Evolutionary conservation across 2,329 filamentous ascomycete species (phyloP).

Genomic region (Grosmannia huntii): DNA sequence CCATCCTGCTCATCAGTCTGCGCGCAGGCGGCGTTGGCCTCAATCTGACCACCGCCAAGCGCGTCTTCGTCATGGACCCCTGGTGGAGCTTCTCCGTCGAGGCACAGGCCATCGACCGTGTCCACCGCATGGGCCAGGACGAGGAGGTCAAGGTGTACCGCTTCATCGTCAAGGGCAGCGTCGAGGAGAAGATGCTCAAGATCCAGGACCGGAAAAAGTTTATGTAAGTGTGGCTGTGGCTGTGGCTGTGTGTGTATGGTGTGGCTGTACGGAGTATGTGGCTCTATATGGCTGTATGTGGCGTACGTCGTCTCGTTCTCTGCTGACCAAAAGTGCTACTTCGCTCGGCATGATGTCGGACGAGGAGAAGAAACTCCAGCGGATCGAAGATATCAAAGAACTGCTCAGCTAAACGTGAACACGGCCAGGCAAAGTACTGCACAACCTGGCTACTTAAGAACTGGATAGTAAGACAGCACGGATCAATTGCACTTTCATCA

Average conservation of each 20-base stretch:
- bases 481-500: too few relatives aligned
- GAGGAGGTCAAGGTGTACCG: slow-evolving; percentile 73
- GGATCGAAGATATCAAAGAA: slow-evolving; percentile 90
- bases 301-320: too few relatives aligned
- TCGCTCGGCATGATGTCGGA: slow-evolving; percentile 90
- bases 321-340: slow-evolving; percentile 51
- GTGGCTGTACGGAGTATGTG: too few relatives aligned
- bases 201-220: slow-evolving; percentile 96
- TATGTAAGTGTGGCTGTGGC: slow-evolving; percentile 47
- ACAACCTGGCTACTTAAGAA: not conserved
- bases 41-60: slow-evolving; percentile 77
- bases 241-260: too few relatives aligned
- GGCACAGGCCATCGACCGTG: slow-evolving; percentile 92
- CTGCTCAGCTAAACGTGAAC: slow-evolving; percentile 66
- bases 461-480: too few relatives aligned
- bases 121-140: slow-evolving; percentile 92
- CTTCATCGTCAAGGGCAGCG: slow-evolving; percentile 81
- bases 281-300: too few relatives aligned
- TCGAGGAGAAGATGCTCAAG: slow-evolving; percentile 88
- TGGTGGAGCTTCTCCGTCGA: slow-evolving; percentile 99
- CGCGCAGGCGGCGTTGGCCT: slow-evolving; percentile 87
- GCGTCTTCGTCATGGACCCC: slow-evolving; percentile 98
- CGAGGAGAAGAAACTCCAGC: slow-evolving; percentile 79
- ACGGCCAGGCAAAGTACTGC: too few relatives aligned
- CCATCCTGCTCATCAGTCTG: slow-evolving; percentile 70